phyloP scores from a whole-genome alignment of 345 rosid genomes.

The Hibiscus syriacus region DNA sequence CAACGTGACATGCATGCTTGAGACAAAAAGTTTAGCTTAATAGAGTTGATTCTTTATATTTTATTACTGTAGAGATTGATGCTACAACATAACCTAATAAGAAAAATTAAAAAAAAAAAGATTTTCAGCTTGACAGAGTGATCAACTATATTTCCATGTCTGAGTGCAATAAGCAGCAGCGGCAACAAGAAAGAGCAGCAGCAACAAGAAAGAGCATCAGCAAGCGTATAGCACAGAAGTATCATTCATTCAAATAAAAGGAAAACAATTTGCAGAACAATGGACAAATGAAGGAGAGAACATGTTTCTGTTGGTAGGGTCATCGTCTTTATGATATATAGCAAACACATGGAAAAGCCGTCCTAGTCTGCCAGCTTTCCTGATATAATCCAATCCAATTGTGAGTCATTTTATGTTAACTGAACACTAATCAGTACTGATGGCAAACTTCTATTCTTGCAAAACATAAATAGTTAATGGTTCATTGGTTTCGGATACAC shows the following conservation, averaged over 20 bases:
- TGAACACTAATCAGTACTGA: too few relatives aligned
- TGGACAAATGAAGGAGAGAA: neutral
- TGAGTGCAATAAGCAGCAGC: neutral
- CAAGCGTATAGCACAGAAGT: neutral
- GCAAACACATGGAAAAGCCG: conserved; percentile 1
- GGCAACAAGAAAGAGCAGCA: neutral
- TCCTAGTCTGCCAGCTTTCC: neutral
- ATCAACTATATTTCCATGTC: neutral
- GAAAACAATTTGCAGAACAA: neutral
- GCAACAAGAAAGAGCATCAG: too few relatives aligned
- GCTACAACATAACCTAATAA: conserved; percentile 9
- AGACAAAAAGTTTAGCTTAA: conserved; percentile 9
- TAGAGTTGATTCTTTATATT: conserved; percentile 20
- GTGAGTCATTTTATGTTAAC: neutral
- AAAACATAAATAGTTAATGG: neutral
- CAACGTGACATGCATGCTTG: neutral
- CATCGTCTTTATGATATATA: neutral
- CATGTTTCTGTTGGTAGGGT: neutral
- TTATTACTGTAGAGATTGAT: neutral
- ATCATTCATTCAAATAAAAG: neutral
- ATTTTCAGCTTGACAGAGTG: conserved; percentile 4
- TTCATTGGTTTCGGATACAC: neutral
- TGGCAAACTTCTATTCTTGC: neutral
- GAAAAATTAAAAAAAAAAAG: neutral
- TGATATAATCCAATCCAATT: neutral